Evolutionary conservation across 345 rosid species (phyloP).

Genomic region (Orychophragmus violaceus): DNA sequence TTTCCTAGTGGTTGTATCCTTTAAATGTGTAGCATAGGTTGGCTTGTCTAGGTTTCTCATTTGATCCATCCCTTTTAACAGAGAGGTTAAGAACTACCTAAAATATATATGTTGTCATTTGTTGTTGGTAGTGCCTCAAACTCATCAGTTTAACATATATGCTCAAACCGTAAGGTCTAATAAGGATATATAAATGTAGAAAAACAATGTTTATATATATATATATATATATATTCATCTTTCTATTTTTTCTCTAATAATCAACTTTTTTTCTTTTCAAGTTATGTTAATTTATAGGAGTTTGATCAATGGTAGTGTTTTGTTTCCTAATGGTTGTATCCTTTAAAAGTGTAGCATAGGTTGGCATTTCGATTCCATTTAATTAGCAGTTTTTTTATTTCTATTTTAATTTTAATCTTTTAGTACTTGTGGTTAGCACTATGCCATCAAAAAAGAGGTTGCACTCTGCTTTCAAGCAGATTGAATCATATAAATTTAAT

Average conservation of each 20-base stretch:
- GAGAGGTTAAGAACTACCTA: not conserved
- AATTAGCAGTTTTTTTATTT: too few species aligned
- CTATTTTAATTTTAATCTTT: too few species aligned
- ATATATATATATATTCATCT: not conserved
- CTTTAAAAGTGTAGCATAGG: too few species aligned
- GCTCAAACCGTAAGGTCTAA: not conserved
- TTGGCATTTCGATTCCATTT: too few species aligned
- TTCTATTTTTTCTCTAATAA: not conserved
- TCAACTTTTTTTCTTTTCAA: not conserved
- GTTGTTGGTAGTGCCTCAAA: not conserved
- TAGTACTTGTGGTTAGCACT: not conserved
- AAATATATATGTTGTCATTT: not conserved
- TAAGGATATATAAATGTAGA: not conserved
- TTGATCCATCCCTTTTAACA: not conserved
- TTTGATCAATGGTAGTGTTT: too few species aligned
- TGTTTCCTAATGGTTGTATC: too few species aligned
- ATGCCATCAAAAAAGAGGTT: not conserved
- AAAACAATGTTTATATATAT: not conserved
- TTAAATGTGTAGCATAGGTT: too few species aligned
- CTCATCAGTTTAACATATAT: not conserved
- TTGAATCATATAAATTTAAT: not conserved
- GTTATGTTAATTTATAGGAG: not conserved
- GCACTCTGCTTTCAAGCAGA: not conserved
- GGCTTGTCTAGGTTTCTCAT: constrained; percentile 59
- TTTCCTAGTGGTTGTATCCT: too few species aligned